These are phyloP conservation scores for Trametes elegans DNA, from an alignment of 768 basidiomycete genomes.

Conservation along the genomic window DNA sequence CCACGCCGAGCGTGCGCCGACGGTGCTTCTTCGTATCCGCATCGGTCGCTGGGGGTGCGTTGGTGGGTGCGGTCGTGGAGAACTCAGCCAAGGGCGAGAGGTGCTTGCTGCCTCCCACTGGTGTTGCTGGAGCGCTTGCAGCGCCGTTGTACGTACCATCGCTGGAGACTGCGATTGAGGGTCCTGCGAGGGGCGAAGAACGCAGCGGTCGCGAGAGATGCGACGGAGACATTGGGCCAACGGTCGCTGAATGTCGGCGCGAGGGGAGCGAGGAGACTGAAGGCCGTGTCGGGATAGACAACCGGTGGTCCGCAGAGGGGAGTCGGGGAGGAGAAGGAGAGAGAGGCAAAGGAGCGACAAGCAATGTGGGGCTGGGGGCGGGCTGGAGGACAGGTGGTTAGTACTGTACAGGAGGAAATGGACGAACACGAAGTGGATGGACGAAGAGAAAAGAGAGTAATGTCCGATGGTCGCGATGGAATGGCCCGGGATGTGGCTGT, in stretches of 20 bases:
- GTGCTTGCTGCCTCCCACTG: neutral
- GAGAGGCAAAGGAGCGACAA: conserved; percentile 11
- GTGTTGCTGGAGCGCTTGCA: conserved; percentile 11
- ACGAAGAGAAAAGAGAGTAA: neutral
- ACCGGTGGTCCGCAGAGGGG: conserved; percentile 7
- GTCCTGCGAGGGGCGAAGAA: conserved; percentile 30
- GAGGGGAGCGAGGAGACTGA: conserved; percentile 4
- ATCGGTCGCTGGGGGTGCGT: neutral
- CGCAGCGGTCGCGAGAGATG: conserved; percentile 25
- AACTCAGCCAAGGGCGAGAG: conserved; percentile 10
- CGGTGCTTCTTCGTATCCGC: conserved; percentile 1
- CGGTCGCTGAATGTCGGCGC: conserved; percentile 15
- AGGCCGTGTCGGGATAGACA: conserved; percentile 9
- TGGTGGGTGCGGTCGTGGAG: neutral
- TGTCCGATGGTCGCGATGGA: neutral
- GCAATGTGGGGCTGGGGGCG: neutral
- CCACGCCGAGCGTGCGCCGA: conserved; percentile 9
- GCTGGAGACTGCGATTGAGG: conserved; percentile 21
- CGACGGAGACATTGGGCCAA: conserved; percentile 11
- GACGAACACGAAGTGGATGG: neutral
- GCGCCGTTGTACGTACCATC: conserved; percentile 13
- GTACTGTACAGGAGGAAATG: neutral
- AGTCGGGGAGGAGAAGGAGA: conserved; percentile 7
- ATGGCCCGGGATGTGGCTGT: too few species aligned
- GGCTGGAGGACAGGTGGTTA: neutral